Percentiles rank a stretch among this genome's conserved stretches.
These are phyloP conservation scores for Protea cynaroides DNA, from an alignment of 164 flowering plant genomes.

Conservation along the genomic window DNA sequence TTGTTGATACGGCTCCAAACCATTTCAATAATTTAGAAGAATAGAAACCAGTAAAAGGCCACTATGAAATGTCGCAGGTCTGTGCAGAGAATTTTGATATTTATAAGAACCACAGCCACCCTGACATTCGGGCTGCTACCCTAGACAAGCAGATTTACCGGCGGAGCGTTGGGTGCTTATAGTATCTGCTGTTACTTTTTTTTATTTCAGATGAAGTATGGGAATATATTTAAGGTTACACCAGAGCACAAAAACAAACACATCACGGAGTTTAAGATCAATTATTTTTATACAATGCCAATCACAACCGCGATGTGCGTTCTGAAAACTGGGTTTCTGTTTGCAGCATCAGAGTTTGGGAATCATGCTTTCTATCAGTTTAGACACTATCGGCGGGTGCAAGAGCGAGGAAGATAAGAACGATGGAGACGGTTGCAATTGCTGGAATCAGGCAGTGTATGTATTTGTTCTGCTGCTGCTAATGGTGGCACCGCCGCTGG, in stretches of 20 bases:
- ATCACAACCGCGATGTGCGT: conserved; percentile 88
- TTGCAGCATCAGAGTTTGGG: conserved; percentile 99
- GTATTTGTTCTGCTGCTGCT: no score
- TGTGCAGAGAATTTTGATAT: conserved; percentile 98
- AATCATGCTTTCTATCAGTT: conserved; percentile 95
- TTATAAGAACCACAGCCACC: conserved; percentile 93
- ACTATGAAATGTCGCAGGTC: no score
- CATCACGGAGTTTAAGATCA: conserved; percentile 80
- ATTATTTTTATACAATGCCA: conserved; percentile 94
- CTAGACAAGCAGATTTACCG: conserved; percentile 82
- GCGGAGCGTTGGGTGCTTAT: conserved; percentile 93
- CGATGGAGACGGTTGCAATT: no score
- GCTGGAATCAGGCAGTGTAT: no score
- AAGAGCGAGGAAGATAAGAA: no score
- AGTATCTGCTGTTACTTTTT: conserved; percentile 95
- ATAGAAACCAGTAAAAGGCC: no score
- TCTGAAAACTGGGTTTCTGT: conserved; percentile 74
- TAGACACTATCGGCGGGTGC: no score
- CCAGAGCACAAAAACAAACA: conserved; percentile 64
- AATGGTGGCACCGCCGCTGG: no score
- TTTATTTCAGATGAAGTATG: conserved; percentile 90
- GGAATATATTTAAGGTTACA: conserved; percentile 91
- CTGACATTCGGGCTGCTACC: conserved; percentile 90
- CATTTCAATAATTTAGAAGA: no score
- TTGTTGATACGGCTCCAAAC: no score